Conservation (phyloP, 2,329 filamentous ascomycete species). For the Sporothrix pallida region DNA sequence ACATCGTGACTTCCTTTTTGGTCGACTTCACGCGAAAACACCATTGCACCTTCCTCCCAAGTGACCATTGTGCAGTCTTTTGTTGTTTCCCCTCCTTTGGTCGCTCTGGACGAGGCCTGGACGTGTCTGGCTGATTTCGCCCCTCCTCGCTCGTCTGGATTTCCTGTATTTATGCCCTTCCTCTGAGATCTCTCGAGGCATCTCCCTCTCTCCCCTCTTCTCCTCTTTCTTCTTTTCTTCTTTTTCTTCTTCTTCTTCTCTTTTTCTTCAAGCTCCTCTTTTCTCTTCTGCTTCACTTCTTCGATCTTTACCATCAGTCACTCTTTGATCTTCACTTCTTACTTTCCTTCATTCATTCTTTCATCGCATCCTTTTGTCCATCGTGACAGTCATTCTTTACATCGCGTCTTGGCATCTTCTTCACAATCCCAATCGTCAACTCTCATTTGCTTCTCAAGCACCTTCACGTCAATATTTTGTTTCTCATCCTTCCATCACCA, state of each 20-base stretch:
- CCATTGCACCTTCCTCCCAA: not conserved
- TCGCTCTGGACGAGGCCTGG: too few relatives aligned
- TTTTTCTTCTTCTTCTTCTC: not conserved
- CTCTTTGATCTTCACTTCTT: not conserved
- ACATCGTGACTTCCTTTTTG: constrained; percentile 8
- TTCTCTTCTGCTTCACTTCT: not conserved
- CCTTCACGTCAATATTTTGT: not conserved
- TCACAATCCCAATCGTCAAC: not conserved
- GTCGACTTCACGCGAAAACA: not conserved
- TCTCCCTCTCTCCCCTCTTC: not conserved
- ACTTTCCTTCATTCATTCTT: not conserved
- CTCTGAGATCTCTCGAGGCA: not conserved
- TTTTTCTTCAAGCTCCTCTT: not conserved
- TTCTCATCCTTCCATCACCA: not conserved
- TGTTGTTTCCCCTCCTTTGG: not conserved
- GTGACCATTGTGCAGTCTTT: not conserved
- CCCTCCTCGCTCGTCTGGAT: not conserved
- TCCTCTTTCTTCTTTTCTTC: not conserved
- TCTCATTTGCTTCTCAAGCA: not conserved
- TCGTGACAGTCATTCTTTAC: not conserved
- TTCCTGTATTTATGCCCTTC: not conserved
- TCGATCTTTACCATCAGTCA: not conserved
- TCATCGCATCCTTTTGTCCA: not conserved
- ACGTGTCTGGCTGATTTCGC: not conserved
- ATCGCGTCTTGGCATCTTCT: not conserved